A percentile compares a stretch with the other conserved stretches of the same genome.
phyloP scores from a whole-genome alignment of 345 rosid genomes.

The Microthlaspi erraticum region DNA sequence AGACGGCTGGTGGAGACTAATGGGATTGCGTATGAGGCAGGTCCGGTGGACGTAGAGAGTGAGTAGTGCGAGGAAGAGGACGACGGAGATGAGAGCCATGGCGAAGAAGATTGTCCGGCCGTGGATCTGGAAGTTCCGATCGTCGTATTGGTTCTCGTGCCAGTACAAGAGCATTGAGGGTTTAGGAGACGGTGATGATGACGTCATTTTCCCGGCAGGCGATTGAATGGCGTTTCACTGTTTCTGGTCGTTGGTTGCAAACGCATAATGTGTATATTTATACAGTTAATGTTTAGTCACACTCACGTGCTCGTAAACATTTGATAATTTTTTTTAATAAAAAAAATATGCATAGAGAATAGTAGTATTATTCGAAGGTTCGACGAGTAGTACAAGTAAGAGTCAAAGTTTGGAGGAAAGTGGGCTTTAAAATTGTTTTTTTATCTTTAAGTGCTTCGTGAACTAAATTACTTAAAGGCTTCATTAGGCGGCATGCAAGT shows the following conservation, averaged over 20 bases:
- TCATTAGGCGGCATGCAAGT: constrained; percentile 26
- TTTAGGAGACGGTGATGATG: constrained; percentile 42
- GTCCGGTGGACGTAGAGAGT: constrained; percentile 44
- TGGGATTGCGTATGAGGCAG: constrained; percentile 24
- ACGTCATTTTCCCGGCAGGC: constrained; percentile 34
- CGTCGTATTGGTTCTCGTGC: constrained; percentile 47
- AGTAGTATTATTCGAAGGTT: constrained; percentile 12
- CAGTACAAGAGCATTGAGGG: constrained; percentile 39
- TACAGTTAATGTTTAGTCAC: constrained; percentile 3
- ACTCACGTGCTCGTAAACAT: constrained; percentile 21
- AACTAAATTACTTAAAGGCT: background rate
- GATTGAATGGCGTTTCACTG: background rate
- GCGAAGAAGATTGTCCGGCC: constrained; percentile 33
- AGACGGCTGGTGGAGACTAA: constrained; percentile 8
- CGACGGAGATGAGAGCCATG: constrained; percentile 32
- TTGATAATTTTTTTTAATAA: background rate
- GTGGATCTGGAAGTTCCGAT: constrained; percentile 32
- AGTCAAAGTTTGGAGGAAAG: constrained; percentile 17
- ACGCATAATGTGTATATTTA: constrained; percentile 6
- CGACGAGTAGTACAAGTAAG: constrained; percentile 22
- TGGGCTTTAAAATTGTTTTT: background rate
- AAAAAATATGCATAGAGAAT: background rate
- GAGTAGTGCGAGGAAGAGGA: constrained; percentile 34
- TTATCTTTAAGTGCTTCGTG: constrained; percentile 2
- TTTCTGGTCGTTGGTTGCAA: constrained; percentile 10